phyloP scores from a whole-genome alignment of 305 asterid species.

The Fraxinus baroniana region DNA sequence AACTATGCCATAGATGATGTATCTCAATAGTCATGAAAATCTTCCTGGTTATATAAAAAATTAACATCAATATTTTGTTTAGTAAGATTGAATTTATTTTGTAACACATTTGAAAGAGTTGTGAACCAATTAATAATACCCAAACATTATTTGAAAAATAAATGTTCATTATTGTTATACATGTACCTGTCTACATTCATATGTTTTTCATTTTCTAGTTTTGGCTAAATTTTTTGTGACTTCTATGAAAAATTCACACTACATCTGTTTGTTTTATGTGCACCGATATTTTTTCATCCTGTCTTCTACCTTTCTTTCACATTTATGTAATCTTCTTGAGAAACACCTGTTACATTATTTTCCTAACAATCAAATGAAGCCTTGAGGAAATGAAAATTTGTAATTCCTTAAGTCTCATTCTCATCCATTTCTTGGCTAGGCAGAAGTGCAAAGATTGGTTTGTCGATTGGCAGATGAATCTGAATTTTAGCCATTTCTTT shows the following conservation, averaged over 20 bases:
- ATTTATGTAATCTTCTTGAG: neutral
- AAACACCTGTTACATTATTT: neutral
- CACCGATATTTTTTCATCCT: neutral
- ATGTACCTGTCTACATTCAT: neutral
- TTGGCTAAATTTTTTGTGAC: neutral
- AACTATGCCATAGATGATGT: too few relatives aligned
- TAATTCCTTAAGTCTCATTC: neutral
- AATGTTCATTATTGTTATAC: neutral
- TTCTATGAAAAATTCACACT: neutral
- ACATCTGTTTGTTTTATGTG: neutral
- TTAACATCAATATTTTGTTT: neutral
- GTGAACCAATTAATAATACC: neutral
- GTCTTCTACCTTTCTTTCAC: neutral
- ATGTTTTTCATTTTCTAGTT: too few relatives aligned
- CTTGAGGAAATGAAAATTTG: neutral
- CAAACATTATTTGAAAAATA: neutral
- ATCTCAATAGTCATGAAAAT: neutral
- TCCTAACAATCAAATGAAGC: neutral
- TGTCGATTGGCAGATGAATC: conserved; percentile 12
- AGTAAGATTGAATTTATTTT: neutral
- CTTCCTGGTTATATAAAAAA: neutral
- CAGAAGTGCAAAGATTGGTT: neutral
- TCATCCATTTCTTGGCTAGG: neutral
- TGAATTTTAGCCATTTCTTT: conserved; percentile 14
- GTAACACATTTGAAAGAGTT: neutral